These are phyloP conservation scores for Macaranga tanarius DNA, from an alignment of 441 rosid species.

Conservation along the genomic window DNA sequence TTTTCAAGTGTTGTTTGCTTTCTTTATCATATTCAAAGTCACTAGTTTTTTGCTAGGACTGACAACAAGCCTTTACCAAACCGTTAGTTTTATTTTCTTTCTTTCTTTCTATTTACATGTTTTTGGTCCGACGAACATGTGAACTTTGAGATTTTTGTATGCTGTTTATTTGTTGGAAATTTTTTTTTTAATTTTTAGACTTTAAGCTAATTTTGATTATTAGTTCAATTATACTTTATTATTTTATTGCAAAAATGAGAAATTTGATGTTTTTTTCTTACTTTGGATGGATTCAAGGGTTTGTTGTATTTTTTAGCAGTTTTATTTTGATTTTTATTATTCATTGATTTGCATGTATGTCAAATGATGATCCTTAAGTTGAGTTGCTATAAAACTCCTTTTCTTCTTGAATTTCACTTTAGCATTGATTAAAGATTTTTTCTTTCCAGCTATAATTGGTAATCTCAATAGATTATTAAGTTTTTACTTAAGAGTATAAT, in stretches of 20 bases:
- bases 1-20: conserved; percentile 21
- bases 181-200: conserved; percentile 5
- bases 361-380: conserved; percentile 16
- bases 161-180: too few species aligned
- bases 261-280: conserved; percentile 21
- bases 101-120: neutral
- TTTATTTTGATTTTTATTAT: conserved; percentile 2
- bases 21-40: conserved; percentile 36
- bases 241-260: conserved; percentile 9
- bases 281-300: conserved; percentile 21
- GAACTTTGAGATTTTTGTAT: neutral
- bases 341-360: neutral
- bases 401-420: conserved; percentile 18
- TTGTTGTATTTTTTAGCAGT: conserved; percentile 3
- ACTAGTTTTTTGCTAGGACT: conserved; percentile 36
- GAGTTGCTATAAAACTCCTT: neutral
- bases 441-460: conserved; percentile 7
- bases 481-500: too few species aligned
- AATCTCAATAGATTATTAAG: neutral
- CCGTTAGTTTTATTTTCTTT: conserved; percentile 40
- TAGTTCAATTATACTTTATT: conserved; percentile 19
- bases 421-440: conserved; percentile 4
- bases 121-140: neutral
- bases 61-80: conserved; percentile 30
- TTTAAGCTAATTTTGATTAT: conserved; percentile 20